Evolutionary conservation across 2,329 filamentous ascomycete genomes (phyloP).

Genomic region (Rutstroemia sp.): DNA sequence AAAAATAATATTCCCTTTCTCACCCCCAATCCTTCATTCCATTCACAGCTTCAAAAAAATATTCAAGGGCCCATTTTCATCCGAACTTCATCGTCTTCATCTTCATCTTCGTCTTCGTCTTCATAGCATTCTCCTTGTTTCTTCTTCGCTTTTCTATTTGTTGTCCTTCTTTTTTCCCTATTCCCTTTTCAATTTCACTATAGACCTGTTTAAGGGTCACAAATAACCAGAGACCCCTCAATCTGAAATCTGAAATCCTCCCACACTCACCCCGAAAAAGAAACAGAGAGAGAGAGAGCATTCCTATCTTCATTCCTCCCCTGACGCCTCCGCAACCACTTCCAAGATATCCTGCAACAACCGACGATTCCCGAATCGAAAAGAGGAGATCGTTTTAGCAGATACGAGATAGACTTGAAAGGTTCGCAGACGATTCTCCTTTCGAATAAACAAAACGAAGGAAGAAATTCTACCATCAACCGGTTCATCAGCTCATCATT

Average conservation of each 20-base stretch:
- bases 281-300: background rate
- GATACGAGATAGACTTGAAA: constrained; percentile 3
- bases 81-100: background rate
- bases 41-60: too few relatives aligned
- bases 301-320: constrained; percentile 10
- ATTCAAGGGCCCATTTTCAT: background rate
- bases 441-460: background rate
- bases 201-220: background rate
- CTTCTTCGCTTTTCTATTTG: background rate
- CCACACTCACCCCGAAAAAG: background rate
- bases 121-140: constrained; percentile 7
- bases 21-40: too few relatives aligned
- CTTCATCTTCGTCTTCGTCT: background rate
- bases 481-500: constrained; percentile 1
- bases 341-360: constrained; percentile 2
- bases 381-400: constrained; percentile 1
- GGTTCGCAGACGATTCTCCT: constrained; percentile 8
- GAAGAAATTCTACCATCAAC: background rate
- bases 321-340: background rate
- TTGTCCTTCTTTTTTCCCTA: background rate
- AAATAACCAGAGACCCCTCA: background rate
- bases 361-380: background rate
- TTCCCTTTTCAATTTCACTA: background rate
- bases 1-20: too few relatives aligned
- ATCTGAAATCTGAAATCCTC: background rate